These are phyloP conservation scores for Hypoxylon perforatum DNA, from an alignment of 495 filamentous ascomycete species.

Conservation along the genomic window DNA sequence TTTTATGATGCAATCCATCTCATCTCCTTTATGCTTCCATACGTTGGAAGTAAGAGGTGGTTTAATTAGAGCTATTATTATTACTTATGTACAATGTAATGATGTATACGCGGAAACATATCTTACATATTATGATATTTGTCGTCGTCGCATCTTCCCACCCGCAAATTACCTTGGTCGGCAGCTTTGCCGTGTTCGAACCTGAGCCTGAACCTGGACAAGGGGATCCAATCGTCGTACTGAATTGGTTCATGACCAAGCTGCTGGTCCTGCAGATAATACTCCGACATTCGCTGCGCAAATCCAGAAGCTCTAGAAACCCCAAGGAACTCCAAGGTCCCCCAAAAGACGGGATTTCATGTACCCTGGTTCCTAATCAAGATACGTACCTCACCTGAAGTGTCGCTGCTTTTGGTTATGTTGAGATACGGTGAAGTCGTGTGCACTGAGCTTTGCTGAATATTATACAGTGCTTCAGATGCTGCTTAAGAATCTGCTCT, in stretches of 20 bases:
- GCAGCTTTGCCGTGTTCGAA: slow-evolving; percentile 38
- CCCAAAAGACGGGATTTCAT: background rate
- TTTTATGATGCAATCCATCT: slow-evolving; percentile 26
- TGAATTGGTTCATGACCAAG: slow-evolving; percentile 35
- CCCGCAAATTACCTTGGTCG: slow-evolving; percentile 30
- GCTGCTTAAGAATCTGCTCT: too few relatives aligned
- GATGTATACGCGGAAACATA: background rate
- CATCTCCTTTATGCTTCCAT: too few relatives aligned
- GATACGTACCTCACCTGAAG: too few relatives aligned
- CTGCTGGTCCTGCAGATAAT: slow-evolving; percentile 46
- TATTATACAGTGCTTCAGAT: too few relatives aligned
- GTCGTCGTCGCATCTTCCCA: slow-evolving; percentile 27
- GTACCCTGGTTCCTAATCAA: too few relatives aligned
- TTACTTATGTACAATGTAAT: too few relatives aligned
- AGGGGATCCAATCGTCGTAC: slow-evolving; percentile 38
- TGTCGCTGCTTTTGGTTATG: too few relatives aligned
- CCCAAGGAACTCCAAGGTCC: slow-evolving; percentile 8
- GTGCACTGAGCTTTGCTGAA: too few relatives aligned
- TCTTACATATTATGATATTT: slow-evolving; percentile 30
- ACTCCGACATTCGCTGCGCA: slow-evolving; percentile 45
- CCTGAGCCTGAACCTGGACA: slow-evolving; percentile 30
- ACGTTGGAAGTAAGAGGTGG: too few relatives aligned
- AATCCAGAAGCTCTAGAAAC: slow-evolving; percentile 41
- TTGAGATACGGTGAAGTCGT: too few relatives aligned
- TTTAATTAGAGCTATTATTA: too few relatives aligned